Evolutionary conservation across 495 filamentous ascomycete genomes (phyloP).

Genomic region (Elasticomyces elasticus): DNA sequence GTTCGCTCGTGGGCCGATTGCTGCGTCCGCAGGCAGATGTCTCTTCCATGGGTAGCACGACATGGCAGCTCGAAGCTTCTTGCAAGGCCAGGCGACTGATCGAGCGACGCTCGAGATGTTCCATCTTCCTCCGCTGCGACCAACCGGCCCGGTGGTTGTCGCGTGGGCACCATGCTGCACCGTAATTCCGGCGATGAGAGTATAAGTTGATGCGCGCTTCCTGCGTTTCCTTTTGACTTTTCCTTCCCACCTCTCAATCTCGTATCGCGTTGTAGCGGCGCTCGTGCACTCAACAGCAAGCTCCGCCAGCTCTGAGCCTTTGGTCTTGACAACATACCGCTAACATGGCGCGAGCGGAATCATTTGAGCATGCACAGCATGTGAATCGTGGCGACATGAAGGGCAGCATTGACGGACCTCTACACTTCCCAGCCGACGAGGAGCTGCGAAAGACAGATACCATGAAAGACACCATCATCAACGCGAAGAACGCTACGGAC

Average conservation of each 20-base stretch:
- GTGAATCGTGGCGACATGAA: not conserved
- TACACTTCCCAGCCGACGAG: conserved; percentile 8
- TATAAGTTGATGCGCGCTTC: not conserved
- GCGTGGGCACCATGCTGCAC: not conserved
- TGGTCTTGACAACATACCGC: too few relatives aligned
- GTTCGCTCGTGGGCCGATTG: too few relatives aligned
- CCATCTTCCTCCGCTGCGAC: not conserved
- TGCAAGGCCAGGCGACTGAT: not conserved
- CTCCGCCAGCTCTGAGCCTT: too few relatives aligned
- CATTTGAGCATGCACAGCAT: not conserved
- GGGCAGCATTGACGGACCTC: not conserved
- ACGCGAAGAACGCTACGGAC: conserved; percentile 24
- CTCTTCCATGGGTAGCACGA: too few relatives aligned
- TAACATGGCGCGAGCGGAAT: not conserved
- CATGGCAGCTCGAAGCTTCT: not conserved
- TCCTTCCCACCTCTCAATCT: too few relatives aligned
- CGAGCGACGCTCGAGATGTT: not conserved
- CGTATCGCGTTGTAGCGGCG: too few relatives aligned
- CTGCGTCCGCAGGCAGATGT: too few relatives aligned
- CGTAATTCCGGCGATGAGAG: not conserved
- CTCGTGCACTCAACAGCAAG: too few relatives aligned
- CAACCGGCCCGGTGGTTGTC: not conserved
- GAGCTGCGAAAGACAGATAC: not conserved
- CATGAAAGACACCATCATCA: conserved; percentile 7
- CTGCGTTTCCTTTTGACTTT: too few relatives aligned